Evolutionary conservation across 169 alveolate genomes (phyloP), one percentile per base, ranked within the genome.

Genomic region (Cryptosporidium parvum): DNA sequence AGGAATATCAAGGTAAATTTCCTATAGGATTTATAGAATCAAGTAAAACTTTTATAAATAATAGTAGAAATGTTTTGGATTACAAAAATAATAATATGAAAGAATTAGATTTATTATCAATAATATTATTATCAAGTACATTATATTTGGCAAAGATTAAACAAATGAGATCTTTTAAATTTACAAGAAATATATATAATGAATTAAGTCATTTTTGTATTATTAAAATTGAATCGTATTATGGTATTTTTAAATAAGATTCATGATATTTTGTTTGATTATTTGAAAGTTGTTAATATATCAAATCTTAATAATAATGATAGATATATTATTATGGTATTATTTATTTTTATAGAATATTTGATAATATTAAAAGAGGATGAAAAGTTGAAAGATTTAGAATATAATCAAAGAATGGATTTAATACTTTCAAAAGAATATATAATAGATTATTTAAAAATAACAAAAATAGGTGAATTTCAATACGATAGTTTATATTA

Each of bases 1-100:
- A 52, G 7, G 71, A 58, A 73, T 52, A 53, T 35, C 33, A 58
- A n/a, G 18, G 9, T 6, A 80, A 48, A 62, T 80, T 35, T 65
- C 89, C 89, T 21, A 65, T 80, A 80, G 48, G 62, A 8, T 80
- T 80, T 80, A 80, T 80, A 10, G 89, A 80, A 16, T 18, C 89
- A 39, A 80, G 75, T 39, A 80, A 80, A 45, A 12, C 29, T 3
- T 80, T 62, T 39, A 45, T 80, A 18, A 37, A 37, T 16, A 26
- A 29, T n/a, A 16, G 45, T 26, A 42, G 44, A 29, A 7, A 8
- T 0, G 5, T 62, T 31, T 65, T 80, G 44, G 89, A 80, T 42
- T 6, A 42, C 48, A 35, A 42, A 8, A 7, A 26, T 45, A 8
- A 8, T 37, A 31, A 12, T 42, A 65, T 37, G 39, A 29, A 7